phyloP scores from a whole-genome alignment of 768 basidiomycete genomes.

The Lactifluus rugatus region DNA sequence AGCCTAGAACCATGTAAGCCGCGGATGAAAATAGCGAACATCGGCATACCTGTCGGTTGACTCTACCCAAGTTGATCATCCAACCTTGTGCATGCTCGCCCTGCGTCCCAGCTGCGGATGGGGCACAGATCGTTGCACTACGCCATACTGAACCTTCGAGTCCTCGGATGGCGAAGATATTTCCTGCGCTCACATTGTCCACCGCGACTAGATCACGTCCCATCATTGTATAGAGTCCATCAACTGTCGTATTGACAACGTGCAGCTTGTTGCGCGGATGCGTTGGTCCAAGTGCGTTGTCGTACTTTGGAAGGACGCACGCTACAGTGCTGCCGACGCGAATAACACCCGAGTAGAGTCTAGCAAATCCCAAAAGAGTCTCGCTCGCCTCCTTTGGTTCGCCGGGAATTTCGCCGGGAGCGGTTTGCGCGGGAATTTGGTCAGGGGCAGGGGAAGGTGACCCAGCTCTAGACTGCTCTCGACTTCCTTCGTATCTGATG shows the following conservation, averaged over 20 bases:
- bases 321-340: conserved; percentile 51
- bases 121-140: conserved; percentile 81
- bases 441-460: conserved; percentile 8
- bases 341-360: conserved; percentile 86
- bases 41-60: conserved; percentile 48
- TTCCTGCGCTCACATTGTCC: conserved; percentile 76
- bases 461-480: conserved; percentile 6
- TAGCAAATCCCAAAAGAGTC: conserved; percentile 82
- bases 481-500: conserved; percentile 17
- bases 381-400: conserved; percentile 37
- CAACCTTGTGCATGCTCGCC: conserved; percentile 35
- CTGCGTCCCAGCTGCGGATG: conserved; percentile 36
- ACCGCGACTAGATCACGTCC: conserved; percentile 87
- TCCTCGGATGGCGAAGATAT: conserved; percentile 88
- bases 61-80: conserved; percentile 73
- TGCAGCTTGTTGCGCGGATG: conserved; percentile 63
- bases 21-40: neutral
- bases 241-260: conserved; percentile 50
- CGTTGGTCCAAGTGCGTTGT: conserved; percentile 44
- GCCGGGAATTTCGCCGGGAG: conserved; percentile 10
- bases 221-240: conserved; percentile 94
- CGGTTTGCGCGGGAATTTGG: conserved; percentile 20
- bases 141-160: conserved; percentile 85
- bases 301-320: conserved; percentile 84
- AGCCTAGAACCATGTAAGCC: conserved; percentile 34